These are phyloP conservation scores for Prunus davidiana DNA, from an alignment of 306 rosid species.

Conservation along the genomic window DNA sequence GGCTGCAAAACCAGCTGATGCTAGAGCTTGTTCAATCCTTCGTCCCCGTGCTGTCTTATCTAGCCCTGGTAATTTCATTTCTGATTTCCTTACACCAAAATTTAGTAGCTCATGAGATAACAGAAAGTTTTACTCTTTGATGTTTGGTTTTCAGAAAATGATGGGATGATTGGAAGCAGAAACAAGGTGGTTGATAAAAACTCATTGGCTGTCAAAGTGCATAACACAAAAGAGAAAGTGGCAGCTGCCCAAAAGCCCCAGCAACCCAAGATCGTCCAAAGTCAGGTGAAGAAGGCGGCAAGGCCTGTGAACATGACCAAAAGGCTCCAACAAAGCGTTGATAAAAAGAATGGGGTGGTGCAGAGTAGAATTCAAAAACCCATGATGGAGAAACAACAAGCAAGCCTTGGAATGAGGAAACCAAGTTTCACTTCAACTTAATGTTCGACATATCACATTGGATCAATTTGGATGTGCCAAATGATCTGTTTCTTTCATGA, in stretches of 20 bases:
- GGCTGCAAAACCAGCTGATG: constrained; percentile 17
- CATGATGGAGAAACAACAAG: constrained; percentile 1
- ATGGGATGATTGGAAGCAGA: constrained; percentile 48
- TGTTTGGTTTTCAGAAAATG: constrained; percentile 39
- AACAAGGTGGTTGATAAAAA: constrained; percentile 25
- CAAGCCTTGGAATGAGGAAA: constrained; percentile 4
- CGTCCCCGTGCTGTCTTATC: constrained; percentile 69
- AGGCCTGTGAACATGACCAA: constrained; percentile 15
- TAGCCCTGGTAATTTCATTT: constrained; percentile 51
- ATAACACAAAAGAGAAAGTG: constrained; percentile 12
- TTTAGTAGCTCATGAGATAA: neutral
- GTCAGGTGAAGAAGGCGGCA: neutral
- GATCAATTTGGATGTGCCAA: neutral
- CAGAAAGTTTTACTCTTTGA: neutral
- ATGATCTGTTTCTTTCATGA: constrained; percentile 10
- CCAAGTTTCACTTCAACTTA: neutral
- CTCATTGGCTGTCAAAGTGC: constrained; percentile 15
- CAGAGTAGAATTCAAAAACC: neutral
- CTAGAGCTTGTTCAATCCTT: constrained; percentile 21
- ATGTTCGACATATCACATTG: too few species aligned
- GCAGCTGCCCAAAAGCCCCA: neutral
- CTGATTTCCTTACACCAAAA: neutral
- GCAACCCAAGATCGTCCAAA: constrained; percentile 9
- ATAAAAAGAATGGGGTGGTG: neutral
- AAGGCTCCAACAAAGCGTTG: neutral